phyloP scores from a whole-genome alignment of 768 basidiomycete species.

The Boletus coccyginus region DNA sequence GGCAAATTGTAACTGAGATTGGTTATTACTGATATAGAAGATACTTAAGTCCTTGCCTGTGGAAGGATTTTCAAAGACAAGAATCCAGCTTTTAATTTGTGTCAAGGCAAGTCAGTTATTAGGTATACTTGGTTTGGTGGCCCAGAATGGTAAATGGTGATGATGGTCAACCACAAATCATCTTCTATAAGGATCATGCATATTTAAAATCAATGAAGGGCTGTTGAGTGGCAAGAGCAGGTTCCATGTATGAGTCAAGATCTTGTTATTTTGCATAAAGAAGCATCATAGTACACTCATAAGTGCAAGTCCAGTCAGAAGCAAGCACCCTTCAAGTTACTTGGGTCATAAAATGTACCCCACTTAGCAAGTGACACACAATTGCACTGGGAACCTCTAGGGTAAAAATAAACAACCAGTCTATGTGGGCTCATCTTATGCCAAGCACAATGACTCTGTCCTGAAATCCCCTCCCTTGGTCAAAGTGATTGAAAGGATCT shows the following conservation, averaged over 20 bases:
- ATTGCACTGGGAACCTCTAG: not conserved
- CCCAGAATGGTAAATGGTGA: too few species aligned
- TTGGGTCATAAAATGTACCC: not conserved
- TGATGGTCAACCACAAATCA: too few species aligned
- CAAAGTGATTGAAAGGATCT: constrained; percentile 69
- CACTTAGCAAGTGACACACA: too few species aligned
- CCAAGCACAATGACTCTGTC: constrained; percentile 30
- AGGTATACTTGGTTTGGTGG: not conserved
- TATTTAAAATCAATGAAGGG: too few species aligned
- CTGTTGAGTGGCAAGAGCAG: too few species aligned
- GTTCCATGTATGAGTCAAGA: too few species aligned
- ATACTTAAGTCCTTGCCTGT: not conserved
- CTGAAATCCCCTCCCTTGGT: constrained; percentile 41
- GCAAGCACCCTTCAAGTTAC: too few species aligned
- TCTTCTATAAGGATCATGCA: too few species aligned
- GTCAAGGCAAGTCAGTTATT: not conserved
- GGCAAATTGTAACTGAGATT: constrained; percentile 10
- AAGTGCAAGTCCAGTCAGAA: too few species aligned
- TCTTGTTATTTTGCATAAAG: too few species aligned
- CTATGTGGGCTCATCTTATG: constrained; percentile 8
- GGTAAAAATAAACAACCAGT: too few species aligned
- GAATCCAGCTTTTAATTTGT: not conserved
- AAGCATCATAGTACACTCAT: too few species aligned
- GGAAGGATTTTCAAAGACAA: not conserved
- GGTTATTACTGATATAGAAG: not conserved